Evolutionary conservation across 169 alveolate species (phyloP).

Genomic region (Cryptosporidium tyzzeri): DNA sequence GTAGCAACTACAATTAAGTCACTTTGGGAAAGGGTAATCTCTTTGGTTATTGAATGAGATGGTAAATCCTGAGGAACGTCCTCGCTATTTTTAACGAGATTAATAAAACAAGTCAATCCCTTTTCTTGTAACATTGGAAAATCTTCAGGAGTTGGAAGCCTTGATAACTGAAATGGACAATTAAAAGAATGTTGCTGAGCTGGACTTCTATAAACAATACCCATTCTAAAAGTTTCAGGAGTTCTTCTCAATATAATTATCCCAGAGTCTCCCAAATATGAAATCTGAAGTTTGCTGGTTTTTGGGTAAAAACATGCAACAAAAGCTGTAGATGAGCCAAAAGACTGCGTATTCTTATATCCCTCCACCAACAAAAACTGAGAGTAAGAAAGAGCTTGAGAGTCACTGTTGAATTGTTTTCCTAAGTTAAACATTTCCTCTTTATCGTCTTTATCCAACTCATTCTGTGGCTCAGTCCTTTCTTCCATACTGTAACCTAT

Average conservation of each 20-base stretch:
- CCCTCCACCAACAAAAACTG: conserved; percentile 73
- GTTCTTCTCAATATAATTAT: conserved; percentile 77
- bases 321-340: conserved; percentile 81
- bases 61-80: conserved; percentile 82
- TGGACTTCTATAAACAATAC: conserved; percentile 77
- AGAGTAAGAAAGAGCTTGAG: neutral
- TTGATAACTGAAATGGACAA: conserved; percentile 85
- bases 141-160: conserved; percentile 81
- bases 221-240: conserved; percentile 78
- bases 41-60: conserved; percentile 70
- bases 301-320: conserved; percentile 75
- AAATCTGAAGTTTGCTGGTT: conserved; percentile 56
- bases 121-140: conserved; percentile 70
- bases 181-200: conserved; percentile 88
- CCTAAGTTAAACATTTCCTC: neutral
- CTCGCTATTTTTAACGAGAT: conserved; percentile 75
- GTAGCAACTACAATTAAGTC: conserved; percentile 81
- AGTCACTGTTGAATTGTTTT: neutral
- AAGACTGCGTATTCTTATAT: conserved; percentile 52
- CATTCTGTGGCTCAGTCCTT: neutral
- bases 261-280: conserved; percentile 83
- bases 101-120: conserved; percentile 79
- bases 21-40: conserved; percentile 65
- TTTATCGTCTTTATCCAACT: neutral
- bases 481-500: neutral